Base-by-base conservation (phyloP, 495 filamentous ascomycete genomes). In the Aspergillus bridgeri region DNA sequence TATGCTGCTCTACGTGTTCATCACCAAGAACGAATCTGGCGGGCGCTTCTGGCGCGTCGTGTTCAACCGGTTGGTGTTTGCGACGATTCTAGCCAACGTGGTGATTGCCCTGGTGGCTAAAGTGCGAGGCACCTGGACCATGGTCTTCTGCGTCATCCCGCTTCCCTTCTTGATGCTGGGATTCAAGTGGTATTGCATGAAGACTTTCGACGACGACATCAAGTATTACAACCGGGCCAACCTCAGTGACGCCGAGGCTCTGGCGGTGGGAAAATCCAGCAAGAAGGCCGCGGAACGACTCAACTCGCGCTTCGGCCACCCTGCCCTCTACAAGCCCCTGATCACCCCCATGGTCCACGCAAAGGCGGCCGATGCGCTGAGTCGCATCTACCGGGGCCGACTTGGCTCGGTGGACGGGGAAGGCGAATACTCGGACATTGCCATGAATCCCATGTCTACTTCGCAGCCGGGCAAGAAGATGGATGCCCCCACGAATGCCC, bases 291-390 rank as follows among this genome's bases (percentile, higher is more conserved):
- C 79, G 44, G 91, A 95, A 54, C 86, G 89, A 20, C 83, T 98
- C 3, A 87, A 81, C 38, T 79, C 86, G 43, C 85, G 90, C 43
- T 98, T 96, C 70, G 92, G 92, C 5, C 90, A 98, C 67, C 94
- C 94, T 17, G 92, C 89, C 13, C 83, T 98, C 19, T 96, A 90
- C 74, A 89, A 88, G 62, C 86, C 88, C 7, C 82, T 98, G 49
- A 89, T 93, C 61, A 95, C 90, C 0, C 94, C 94, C 0, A 98
- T 98, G 94, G 93, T 98, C 11, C 89, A 94, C 60, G 90, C 89
- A 43, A 93, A 88, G 68, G 90, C 91, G 18, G 86, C 91, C 57
- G 89, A 91, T 51, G 80, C 90, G 38, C 81, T 98, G 33, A 86
- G 85, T 38, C 81, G 86, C 45, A 79, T 98, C 60, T 96, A 96